Evolutionary conservation across 371 early-diverging fungal species (phyloP), one percentile per base, ranked within the genome.

Genomic region (Rhizomucor miehei): DNA sequence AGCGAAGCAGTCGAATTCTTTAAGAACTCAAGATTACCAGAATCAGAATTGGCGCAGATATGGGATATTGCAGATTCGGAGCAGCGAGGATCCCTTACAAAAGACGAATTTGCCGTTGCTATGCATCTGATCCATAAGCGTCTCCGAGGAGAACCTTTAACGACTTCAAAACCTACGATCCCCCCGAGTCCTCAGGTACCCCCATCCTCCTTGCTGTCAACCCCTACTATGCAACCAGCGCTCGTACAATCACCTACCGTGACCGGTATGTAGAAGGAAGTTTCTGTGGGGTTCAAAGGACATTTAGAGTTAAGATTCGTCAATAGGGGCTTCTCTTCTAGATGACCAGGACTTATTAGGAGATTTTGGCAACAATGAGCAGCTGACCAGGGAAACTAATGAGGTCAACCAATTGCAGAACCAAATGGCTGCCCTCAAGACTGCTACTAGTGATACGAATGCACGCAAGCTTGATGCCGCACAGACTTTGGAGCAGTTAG

Each of bases 101-200:
- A 82, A 16, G 89, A 93, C 59, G 94, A 95, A 67, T 97, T 95
- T 68, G 89, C 93, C 4, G 88, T 94, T 19, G 95, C 95, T 5
- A 94, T 97, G 94, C 89, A 94, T 69, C 66, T 95, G n/a, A 88
- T 95, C 43, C 85, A 89, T 63, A 69, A 80, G 10, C 86, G 89
- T 25, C 68, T 91, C 11, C 73, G 71, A 11, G 95, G 95, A 6
- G 71, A 77, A n/a, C 82, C 77, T 14, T 65, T 97, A 20, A 95
- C 97, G 12, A 55, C 53, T 1, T 56, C 59, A 1, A 64, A 95
- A 36, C 95, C 97, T 6, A 16, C 65, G 6, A 29, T 78, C 0
- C 73, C 77, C 12, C 71, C 75, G 20, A 58, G 58, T 23, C 57
- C 54, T 43, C 52, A 49, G 11, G 47, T 24, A 21, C 24, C 44